phyloP scores from a whole-genome alignment of 352 stramenopile genomes.

The Phytophthora pistaciae region DNA sequence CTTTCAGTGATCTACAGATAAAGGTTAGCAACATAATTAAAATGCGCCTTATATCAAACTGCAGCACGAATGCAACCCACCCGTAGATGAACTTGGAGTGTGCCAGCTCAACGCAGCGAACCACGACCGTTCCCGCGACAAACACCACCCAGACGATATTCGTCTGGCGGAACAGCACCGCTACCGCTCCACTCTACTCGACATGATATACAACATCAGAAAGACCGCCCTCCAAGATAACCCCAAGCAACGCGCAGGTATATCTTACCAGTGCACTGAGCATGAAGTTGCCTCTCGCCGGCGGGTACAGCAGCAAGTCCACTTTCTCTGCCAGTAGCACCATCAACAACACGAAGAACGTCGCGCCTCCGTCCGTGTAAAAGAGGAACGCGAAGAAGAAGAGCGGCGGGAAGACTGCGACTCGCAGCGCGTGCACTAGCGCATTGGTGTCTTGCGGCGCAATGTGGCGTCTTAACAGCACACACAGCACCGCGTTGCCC shows the following conservation, averaged over 20 bases:
- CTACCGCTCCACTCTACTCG: slow-evolving; percentile 68
- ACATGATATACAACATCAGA: slow-evolving; percentile 12
- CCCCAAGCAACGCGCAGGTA: background rate
- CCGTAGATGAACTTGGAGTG: slow-evolving; percentile 80
- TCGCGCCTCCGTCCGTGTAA: slow-evolving; percentile 90
- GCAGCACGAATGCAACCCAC: slow-evolving; percentile 30
- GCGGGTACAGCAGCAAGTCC: slow-evolving; percentile 48
- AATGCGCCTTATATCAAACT: background rate
- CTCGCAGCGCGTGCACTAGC: slow-evolving; percentile 71
- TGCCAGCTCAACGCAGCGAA: slow-evolving; percentile 73
- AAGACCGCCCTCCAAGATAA: background rate
- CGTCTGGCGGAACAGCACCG: slow-evolving; percentile 91
- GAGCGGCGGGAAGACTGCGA: slow-evolving; percentile 82
- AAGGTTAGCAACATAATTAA: background rate
- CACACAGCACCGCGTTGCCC: slow-evolving; percentile 61
- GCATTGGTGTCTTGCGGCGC: slow-evolving; percentile 53
- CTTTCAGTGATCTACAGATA: slow-evolving; percentile 44
- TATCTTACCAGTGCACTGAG: slow-evolving; percentile 65
- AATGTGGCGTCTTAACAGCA: slow-evolving; percentile 54
- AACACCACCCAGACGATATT: slow-evolving; percentile 94
- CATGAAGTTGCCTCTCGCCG: slow-evolving; percentile 50
- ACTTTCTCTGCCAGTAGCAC: slow-evolving; percentile 67
- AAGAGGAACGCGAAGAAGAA: slow-evolving; percentile 93
- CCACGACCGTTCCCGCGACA: slow-evolving; percentile 76
- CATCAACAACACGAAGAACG: slow-evolving; percentile 92